phyloP scores from a whole-genome alignment of 2,329 filamentous ascomycete species.

The Scedosporium aurantiacum region DNA sequence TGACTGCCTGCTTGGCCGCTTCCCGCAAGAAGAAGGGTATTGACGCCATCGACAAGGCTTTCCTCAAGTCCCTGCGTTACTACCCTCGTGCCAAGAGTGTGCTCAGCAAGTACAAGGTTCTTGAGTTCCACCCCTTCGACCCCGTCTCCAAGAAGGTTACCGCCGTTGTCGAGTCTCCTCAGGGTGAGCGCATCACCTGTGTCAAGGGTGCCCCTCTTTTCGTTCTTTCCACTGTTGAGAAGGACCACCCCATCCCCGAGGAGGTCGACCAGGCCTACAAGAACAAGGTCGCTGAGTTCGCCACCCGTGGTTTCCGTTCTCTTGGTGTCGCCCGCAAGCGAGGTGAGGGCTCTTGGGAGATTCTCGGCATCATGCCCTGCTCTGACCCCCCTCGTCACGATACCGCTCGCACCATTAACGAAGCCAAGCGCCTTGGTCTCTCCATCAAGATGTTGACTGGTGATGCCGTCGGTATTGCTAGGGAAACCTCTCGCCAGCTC shows the following conservation, averaged over 20 bases:
- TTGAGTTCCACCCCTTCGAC: slow-evolving; percentile 82
- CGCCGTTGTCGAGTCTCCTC: slow-evolving; percentile 70
- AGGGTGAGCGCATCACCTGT: slow-evolving; percentile 76
- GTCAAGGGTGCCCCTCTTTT: slow-evolving; percentile 86
- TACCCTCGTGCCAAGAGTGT: slow-evolving; percentile 75
- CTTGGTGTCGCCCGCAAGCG: slow-evolving; percentile 88
- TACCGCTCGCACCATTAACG: slow-evolving; percentile 79
- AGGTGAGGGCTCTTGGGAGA: slow-evolving; percentile 72
- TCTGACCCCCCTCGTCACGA: slow-evolving; percentile 85
- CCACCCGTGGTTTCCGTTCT: slow-evolving; percentile 85
- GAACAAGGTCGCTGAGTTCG: slow-evolving; percentile 86
- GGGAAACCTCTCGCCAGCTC: slow-evolving; percentile 83
- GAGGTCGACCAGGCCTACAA: slow-evolving; percentile 75
- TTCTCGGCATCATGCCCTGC: slow-evolving; percentile 91
- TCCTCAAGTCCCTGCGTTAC: slow-evolving; percentile 72
- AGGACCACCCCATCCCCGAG: slow-evolving; percentile 69
- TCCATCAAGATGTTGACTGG: slow-evolving; percentile 95
- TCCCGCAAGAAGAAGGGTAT: slow-evolving; percentile 94
- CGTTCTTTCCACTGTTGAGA: slow-evolving; percentile 77
- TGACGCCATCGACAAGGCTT: slow-evolving; percentile 89
- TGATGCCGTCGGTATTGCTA: slow-evolving; percentile 85
- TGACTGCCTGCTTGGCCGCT: slow-evolving; percentile 80
- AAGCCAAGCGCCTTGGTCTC: slow-evolving; percentile 77
- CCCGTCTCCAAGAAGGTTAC: slow-evolving; percentile 89
- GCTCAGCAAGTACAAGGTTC: slow-evolving; percentile 72